phyloP scores from a whole-genome alignment of 2,329 filamentous ascomycete genomes.

The Nigrospora osmanthi region DNA sequence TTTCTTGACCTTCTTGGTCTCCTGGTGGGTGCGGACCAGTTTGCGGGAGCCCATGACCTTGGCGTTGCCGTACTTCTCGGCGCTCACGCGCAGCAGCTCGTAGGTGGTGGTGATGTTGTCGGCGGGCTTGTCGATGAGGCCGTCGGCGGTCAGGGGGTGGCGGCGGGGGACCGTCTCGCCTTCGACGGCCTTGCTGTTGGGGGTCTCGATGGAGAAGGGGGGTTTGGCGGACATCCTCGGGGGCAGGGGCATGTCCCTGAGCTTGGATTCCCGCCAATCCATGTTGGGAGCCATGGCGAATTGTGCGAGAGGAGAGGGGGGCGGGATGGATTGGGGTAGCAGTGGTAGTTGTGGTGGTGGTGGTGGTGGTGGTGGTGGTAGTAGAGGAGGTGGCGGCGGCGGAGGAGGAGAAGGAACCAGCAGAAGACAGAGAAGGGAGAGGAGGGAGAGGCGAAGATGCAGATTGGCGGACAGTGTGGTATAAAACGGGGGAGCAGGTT shows the following conservation, averaged over 20 bases:
- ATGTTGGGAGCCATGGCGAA: conserved; percentile 9
- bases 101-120: conserved; percentile 64
- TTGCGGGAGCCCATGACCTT: conserved; percentile 63
- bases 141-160: conserved; percentile 53
- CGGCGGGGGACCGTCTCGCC: conserved; percentile 72
- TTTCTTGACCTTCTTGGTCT: conserved; percentile 88
- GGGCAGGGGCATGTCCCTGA: conserved; percentile 17
- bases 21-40: conserved; percentile 68
- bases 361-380: too few relatives aligned
- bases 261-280: conserved; percentile 22
- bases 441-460: too few relatives aligned
- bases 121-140: conserved; percentile 51
- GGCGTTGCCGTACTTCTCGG: conserved; percentile 56
- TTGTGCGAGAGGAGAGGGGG: not conserved
- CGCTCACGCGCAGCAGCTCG: conserved; percentile 65
- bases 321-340: not conserved
- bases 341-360: too few relatives aligned
- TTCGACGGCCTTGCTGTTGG: conserved; percentile 52
- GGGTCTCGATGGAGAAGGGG: conserved; percentile 62
- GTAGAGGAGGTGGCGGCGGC: too few relatives aligned
- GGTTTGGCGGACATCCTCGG: conserved; percentile 48
- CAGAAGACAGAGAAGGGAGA: too few relatives aligned
- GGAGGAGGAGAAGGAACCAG: too few relatives aligned
- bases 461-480: too few relatives aligned
- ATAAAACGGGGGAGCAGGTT: too few relatives aligned